Conservation (phyloP, 2,329 filamentous ascomycete genomes). For the Alternaria sp. region DNA sequence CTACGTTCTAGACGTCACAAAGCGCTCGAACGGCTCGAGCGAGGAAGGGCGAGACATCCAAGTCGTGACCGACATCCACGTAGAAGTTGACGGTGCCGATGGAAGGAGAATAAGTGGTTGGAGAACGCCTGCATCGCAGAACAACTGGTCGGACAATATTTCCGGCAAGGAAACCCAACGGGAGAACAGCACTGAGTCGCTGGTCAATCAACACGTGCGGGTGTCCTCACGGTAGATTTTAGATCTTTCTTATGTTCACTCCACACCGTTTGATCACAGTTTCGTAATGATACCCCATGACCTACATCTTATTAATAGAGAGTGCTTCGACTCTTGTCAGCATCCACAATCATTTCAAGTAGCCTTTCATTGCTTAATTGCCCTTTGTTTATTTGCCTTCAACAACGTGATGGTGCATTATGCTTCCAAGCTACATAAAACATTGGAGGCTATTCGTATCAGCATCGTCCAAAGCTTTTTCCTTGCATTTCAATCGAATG, state of each 20-base stretch:
- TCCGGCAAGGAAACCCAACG: slow-evolving; percentile 8
- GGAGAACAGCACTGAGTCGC: slow-evolving; percentile 10
- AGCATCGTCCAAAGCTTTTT: neutral
- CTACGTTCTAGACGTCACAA: slow-evolving; percentile 15
- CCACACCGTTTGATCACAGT: neutral
- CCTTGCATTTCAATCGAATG: neutral
- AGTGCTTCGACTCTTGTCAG: neutral
- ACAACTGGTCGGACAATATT: slow-evolving; percentile 6
- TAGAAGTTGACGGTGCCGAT: slow-evolving; percentile 27
- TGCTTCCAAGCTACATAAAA: neutral
- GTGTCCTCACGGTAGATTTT: neutral
- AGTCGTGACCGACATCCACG: slow-evolving; percentile 35
- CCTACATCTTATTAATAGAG: slow-evolving; percentile 7
- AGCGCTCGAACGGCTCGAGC: slow-evolving; percentile 5
- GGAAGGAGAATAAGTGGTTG: slow-evolving; percentile 17
- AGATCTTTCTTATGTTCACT: slow-evolving; percentile 4
- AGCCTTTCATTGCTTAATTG: neutral
- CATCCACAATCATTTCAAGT: neutral
- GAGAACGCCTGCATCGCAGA: slow-evolving; percentile 11
- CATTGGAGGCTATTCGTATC: too few relatives aligned
- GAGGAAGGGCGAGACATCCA: slow-evolving; percentile 30
- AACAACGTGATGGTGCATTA: neutral
- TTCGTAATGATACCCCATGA: slow-evolving; percentile 11
- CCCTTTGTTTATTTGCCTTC: neutral
- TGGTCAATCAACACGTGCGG: neutral